A percentile compares a stretch with the other conserved stretches of the same genome.
These are phyloP conservation scores for Drechmeria coniospora DNA, from an alignment of 2,329 filamentous ascomycete genomes.

Conservation along the genomic window DNA sequence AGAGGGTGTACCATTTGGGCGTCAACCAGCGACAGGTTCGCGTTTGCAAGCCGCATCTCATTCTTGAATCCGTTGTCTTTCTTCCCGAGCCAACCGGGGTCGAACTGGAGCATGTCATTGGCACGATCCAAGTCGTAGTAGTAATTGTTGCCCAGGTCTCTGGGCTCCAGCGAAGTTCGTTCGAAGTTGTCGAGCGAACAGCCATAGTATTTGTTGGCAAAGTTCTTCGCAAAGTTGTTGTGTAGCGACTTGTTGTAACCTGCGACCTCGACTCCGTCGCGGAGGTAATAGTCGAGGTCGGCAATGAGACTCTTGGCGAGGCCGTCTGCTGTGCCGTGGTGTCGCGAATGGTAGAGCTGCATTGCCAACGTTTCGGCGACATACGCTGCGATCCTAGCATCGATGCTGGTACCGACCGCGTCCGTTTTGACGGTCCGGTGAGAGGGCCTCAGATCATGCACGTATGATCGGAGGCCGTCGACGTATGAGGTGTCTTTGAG, in stretches of 20 bases:
- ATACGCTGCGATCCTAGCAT: constrained; percentile 61
- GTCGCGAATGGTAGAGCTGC: constrained; percentile 74
- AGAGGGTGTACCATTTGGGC: constrained; percentile 80
- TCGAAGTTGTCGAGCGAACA: constrained; percentile 68
- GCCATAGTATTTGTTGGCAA: constrained; percentile 60
- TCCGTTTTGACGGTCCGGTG: constrained; percentile 37
- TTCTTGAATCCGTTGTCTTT: constrained; percentile 58
- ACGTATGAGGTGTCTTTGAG: constrained; percentile 62
- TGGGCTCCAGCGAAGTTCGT: constrained; percentile 49
- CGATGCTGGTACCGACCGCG: constrained; percentile 39
- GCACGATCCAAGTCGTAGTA: constrained; percentile 74
- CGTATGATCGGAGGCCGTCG: constrained; percentile 53
- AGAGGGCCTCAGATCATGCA: constrained; percentile 41
- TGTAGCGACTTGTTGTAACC: constrained; percentile 83
- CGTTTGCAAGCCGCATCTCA: constrained; percentile 76
- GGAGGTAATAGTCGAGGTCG: constrained; percentile 64
- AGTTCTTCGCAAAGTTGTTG: constrained; percentile 69
- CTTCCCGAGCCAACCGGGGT: constrained; percentile 60
- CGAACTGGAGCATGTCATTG: constrained; percentile 58
- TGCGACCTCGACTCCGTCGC: constrained; percentile 62
- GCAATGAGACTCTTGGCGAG: constrained; percentile 58
- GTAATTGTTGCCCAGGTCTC: constrained; percentile 58
- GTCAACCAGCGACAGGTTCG: constrained; percentile 83
- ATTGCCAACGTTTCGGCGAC: constrained; percentile 81
- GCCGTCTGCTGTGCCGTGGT: constrained; percentile 48